Percentiles rank a stretch among this genome's conserved stretches.
Conservation (phyloP, 371 early-diverging fungal species). For the Mucor indicus region DNA sequence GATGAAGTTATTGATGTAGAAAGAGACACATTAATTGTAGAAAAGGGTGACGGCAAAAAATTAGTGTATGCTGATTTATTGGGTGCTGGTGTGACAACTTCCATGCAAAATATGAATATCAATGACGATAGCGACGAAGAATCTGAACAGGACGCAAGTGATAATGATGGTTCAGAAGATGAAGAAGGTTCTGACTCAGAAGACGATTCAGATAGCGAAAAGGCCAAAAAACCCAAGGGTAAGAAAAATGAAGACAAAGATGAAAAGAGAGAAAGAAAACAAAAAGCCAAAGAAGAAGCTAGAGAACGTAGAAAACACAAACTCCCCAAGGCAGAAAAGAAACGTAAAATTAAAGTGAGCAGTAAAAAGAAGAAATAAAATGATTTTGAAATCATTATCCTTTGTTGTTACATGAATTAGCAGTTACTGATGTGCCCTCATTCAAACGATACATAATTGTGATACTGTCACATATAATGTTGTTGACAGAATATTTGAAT, state of each 20-base stretch:
- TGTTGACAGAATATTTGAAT: too few relatives aligned
- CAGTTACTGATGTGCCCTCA: too few relatives aligned
- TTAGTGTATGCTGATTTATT: conserved; percentile 46
- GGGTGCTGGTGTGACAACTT: conserved; percentile 24
- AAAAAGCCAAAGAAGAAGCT: conserved; percentile 83
- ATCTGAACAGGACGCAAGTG: conserved; percentile 40
- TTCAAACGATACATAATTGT: too few relatives aligned
- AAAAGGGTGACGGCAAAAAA: conserved; percentile 72
- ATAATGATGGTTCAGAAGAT: conserved; percentile 28
- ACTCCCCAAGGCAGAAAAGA: conserved; percentile 94
- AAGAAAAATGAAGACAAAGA: conserved; percentile 86
- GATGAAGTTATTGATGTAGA: conserved; percentile 91
- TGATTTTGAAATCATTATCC: too few relatives aligned
- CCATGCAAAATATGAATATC: conserved; percentile 6
- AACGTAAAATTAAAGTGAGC: conserved; percentile 77
- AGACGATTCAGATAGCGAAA: conserved; percentile 36
- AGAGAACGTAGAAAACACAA: conserved; percentile 91
- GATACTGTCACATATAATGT: too few relatives aligned
- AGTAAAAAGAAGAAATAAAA: conserved; percentile 48
- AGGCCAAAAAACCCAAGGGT: conserved; percentile 42
- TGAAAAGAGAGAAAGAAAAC: conserved; percentile 83
- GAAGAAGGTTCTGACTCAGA: conserved; percentile 34
- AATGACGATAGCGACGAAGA: conserved; percentile 31
- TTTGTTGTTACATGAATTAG: background rate
- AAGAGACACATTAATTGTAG: conserved; percentile 74